Evolutionary conservation across 2,329 filamentous ascomycete species (phyloP).

Genomic region (Pseudocercospora fuligena): DNA sequence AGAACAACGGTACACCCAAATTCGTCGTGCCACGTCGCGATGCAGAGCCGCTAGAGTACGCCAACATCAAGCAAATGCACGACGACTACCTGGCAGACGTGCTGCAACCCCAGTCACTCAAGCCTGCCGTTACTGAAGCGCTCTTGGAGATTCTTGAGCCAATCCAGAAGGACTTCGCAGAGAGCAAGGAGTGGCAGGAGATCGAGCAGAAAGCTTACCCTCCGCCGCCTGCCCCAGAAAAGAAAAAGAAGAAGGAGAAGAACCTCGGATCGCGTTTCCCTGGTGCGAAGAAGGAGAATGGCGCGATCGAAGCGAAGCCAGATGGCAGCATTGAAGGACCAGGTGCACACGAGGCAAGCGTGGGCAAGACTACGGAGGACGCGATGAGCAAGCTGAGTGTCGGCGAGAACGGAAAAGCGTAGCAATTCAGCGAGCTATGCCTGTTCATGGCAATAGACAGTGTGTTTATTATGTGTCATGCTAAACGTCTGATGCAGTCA

Average conservation of each 20-base stretch:
- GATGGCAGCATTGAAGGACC: conserved; percentile 53
- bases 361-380: conserved; percentile 47
- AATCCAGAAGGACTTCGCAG: conserved; percentile 74
- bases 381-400: conserved; percentile 45
- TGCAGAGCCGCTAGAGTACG: conserved; percentile 78
- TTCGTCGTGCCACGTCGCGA: conserved; percentile 72
- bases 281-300: conserved; percentile 42
- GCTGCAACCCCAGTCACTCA: conserved; percentile 74
- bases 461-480: neutral
- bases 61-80: conserved; percentile 73
- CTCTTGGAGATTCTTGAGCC: conserved; percentile 76
- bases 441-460: neutral
- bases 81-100: conserved; percentile 81
- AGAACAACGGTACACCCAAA: conserved; percentile 54
- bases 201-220: conserved; percentile 83
- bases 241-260: conserved; percentile 75
- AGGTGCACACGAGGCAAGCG: conserved; percentile 46
- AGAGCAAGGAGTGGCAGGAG: conserved; percentile 78
- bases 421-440: conserved; percentile 22
- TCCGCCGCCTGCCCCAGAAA: conserved; percentile 60
- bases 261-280: conserved; percentile 72
- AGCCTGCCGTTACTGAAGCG: conserved; percentile 77
- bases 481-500: neutral
- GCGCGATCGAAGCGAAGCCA: conserved; percentile 48
- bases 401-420: conserved; percentile 22